Base-by-base conservation (phyloP, 768 basidiomycete genomes). In the Tulasnella sp. region DNA sequence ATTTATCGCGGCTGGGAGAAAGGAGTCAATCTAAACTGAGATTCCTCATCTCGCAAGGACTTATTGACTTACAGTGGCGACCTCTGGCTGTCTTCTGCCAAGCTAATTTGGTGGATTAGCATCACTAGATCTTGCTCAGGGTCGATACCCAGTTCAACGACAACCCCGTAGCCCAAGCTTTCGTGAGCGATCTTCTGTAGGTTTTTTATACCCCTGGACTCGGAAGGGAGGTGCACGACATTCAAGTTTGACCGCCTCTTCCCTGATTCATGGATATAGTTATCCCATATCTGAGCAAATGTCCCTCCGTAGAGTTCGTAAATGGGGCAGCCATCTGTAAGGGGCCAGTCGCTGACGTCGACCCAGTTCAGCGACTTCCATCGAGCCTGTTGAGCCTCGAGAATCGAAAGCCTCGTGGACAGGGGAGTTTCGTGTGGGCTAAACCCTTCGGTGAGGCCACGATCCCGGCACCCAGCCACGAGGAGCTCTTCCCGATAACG, bases 241-340 rank as follows among this genome's bases (percentile, higher is more conserved):
- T 72, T 80, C 74, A 74, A n/a, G 31, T 46, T 37, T 31, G 72
- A 42, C 20, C 37, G 79, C 28, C 74, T 80, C n/a, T 48, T 64
- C 14, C n/a, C 76, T 12, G 58, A 50, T n/a, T 50, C 76, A 16
- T n/a, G 24, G 0, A n/a, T 34, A 40, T 50, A 44, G n/a, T 54
- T 44, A 34, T 54, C 79, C 69, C 69, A 80, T 41, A 80, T 42
- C 79, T 80, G 79, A 16, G 74, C 72, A 46, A 80, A 80, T 28
- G 58, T 72, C 28, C 79, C 79, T 31, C 79, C 79, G 74, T 80
- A 80, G 18, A 80, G 64, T 34, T 80, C 79, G 79, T 80, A 80
- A 16, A 73, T 73, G 5, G 79, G 79, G 28, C 79, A 80, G 37
- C 72, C 72, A 40, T 73, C 72, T 20, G 41, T 31, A 34, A 80